Conservation (phyloP, 768 basidiomycete genomes). For the Scleroderma bovista region DNA sequence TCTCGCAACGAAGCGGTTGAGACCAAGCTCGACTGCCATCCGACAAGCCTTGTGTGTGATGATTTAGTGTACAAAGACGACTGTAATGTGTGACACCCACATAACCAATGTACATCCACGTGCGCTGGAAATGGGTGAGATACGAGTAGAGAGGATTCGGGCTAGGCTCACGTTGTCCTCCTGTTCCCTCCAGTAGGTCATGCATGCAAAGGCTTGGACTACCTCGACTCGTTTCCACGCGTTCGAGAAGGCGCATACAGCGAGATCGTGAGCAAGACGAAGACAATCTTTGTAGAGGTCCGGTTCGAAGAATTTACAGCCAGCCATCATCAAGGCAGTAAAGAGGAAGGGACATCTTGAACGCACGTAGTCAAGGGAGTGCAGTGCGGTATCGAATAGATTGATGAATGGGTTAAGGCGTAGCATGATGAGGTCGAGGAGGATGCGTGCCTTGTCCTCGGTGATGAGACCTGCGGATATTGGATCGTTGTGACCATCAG, state of each 20-base stretch:
- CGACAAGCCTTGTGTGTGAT: slow-evolving; percentile 58
- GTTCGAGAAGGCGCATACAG: slow-evolving; percentile 73
- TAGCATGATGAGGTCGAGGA: slow-evolving; percentile 76
- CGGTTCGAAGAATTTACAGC: slow-evolving; percentile 77
- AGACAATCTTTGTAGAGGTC: slow-evolving; percentile 63
- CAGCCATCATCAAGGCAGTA: slow-evolving; percentile 78
- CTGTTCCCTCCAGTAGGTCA: slow-evolving; percentile 88
- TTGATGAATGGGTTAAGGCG: slow-evolving; percentile 88
- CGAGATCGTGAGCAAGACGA: slow-evolving; percentile 66
- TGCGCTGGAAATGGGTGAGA: slow-evolving; percentile 43
- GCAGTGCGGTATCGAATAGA: slow-evolving; percentile 82
- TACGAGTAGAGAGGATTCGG: slow-evolving; percentile 2
- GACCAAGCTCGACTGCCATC: slow-evolving; percentile 79
- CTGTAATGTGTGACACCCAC: slow-evolving; percentile 36
- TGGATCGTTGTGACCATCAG: slow-evolving; percentile 53
- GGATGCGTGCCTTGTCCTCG: slow-evolving; percentile 61
- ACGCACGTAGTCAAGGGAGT: slow-evolving; percentile 77
- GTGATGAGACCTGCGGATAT: slow-evolving; percentile 65
- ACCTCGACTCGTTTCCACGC: slow-evolving; percentile 81
- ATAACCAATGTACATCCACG: slow-evolving; percentile 86
- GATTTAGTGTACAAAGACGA: slow-evolving; percentile 1
- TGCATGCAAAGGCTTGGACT: slow-evolving; percentile 82
- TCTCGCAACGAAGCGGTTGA: slow-evolving; percentile 61
- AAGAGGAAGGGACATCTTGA: slow-evolving; percentile 77
- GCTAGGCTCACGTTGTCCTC: slow-evolving; percentile 62